Percentiles rank a stretch among this genome's conserved stretches.
Conservation (phyloP, 2,329 filamentous ascomycete species). For the Cladosporium halotolerans region DNA sequence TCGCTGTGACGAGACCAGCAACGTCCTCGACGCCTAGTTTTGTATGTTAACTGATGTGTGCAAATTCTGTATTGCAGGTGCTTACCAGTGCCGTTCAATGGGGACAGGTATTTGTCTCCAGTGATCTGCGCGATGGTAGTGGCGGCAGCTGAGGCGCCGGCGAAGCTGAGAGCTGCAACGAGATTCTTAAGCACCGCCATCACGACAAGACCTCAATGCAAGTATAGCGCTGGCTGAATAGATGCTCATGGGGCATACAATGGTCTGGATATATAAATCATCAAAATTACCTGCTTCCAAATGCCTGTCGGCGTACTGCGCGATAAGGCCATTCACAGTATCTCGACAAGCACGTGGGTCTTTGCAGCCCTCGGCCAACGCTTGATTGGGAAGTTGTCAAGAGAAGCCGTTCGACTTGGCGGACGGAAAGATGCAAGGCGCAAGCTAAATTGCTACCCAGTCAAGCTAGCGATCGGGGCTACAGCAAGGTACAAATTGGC, state of each 20-base stretch:
- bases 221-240: background rate
- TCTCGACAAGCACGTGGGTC: slow-evolving; percentile 6
- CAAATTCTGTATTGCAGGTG: slow-evolving; percentile 47
- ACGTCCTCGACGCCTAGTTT: slow-evolving; percentile 30
- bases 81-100: slow-evolving; percentile 23
- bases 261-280: background rate
- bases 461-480: background rate
- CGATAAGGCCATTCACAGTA: slow-evolving; percentile 10
- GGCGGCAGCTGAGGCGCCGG: background rate
- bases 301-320: background rate
- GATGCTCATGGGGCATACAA: no score
- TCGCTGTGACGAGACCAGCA: slow-evolving; percentile 59
- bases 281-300: background rate
- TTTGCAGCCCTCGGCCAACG: slow-evolving; percentile 1
- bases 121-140: slow-evolving; percentile 49
- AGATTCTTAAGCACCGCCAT: slow-evolving; percentile 7
- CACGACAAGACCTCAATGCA: background rate
- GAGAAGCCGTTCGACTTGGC: slow-evolving; percentile 1
- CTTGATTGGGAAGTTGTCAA: slow-evolving; percentile 6
- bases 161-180: background rate
- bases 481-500: slow-evolving; percentile 1
- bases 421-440: slow-evolving; percentile 1
- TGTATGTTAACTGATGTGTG: background rate
- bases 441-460: background rate
- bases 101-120: slow-evolving; percentile 58